Percentiles rank a stretch among this genome's conserved stretches.
Conservation (phyloP, 2,329 filamentous ascomycete genomes). For the Fusarium agapanthi region DNA sequence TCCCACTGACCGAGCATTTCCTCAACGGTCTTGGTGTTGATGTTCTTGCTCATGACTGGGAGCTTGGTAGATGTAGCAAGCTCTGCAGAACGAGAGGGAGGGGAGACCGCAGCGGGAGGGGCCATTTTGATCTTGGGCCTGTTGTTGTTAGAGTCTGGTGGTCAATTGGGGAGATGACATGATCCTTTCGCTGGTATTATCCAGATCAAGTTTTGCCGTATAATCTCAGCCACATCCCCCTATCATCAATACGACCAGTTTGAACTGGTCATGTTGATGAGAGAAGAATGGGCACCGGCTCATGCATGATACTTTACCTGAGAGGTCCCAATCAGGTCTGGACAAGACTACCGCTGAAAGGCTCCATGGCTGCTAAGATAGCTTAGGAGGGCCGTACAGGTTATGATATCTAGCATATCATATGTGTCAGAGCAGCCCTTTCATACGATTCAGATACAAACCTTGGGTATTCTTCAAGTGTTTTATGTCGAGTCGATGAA, state of each 20-base stretch:
- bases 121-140: slow-evolving; percentile 56
- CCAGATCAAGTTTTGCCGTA: slow-evolving; percentile 98
- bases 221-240: slow-evolving; percentile 73
- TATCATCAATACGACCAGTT: background rate
- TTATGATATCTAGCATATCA: slow-evolving; percentile 36
- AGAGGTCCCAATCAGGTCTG: slow-evolving; percentile 48
- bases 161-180: slow-evolving; percentile 72
- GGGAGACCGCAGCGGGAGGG: slow-evolving; percentile 76
- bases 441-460: slow-evolving; percentile 19
- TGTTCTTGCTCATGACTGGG: slow-evolving; percentile 33
- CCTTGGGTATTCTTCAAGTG: slow-evolving; percentile 18
- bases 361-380: slow-evolving; percentile 43
- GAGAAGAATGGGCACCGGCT: slow-evolving; percentile 63
- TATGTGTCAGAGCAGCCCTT: slow-evolving; percentile 31
- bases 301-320: slow-evolving; percentile 65
- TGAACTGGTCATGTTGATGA: background rate
- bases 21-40: slow-evolving; percentile 46
- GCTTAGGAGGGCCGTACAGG: slow-evolving; percentile 38
- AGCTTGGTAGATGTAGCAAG: slow-evolving; percentile 47
- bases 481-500: background rate
- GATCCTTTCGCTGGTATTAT: slow-evolving; percentile 99
- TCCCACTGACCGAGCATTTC: slow-evolving; percentile 80
- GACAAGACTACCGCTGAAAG: slow-evolving; percentile 51
- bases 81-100: slow-evolving; percentile 59
- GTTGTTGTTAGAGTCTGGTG: slow-evolving; percentile 42